A percentile compares a stretch with the other conserved stretches of the same genome.
These are phyloP conservation scores for Termitomyces sp. DNA, from an alignment of 768 basidiomycete genomes.

Conservation along the genomic window DNA sequence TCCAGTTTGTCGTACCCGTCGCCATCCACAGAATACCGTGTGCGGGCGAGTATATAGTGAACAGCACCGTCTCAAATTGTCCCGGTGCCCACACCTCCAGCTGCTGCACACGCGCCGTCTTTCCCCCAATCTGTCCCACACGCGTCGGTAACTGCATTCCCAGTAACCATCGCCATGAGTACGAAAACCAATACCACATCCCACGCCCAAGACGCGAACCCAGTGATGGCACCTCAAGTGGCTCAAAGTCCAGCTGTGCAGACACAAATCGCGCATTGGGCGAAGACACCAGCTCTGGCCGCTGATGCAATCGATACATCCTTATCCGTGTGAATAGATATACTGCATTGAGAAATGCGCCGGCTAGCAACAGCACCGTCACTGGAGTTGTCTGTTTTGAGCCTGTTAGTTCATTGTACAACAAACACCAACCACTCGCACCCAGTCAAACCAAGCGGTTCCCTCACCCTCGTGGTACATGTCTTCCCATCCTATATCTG, in stretches of 20 bases:
- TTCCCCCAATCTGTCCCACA: slow-evolving; percentile 30
- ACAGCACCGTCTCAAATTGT: slow-evolving; percentile 61
- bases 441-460: slow-evolving; percentile 78
- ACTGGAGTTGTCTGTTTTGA: slow-evolving; percentile 50
- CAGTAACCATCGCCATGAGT: slow-evolving; percentile 62
- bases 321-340: slow-evolving; percentile 68
- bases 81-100: slow-evolving; percentile 76
- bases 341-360: slow-evolving; percentile 53
- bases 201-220: slow-evolving; percentile 34
- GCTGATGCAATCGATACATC: slow-evolving; percentile 62
- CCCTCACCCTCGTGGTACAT: slow-evolving; percentile 64
- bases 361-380: slow-evolving; percentile 47
- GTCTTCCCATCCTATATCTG: slow-evolving; percentile 75
- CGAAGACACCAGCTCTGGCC: slow-evolving; percentile 61
- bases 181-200: slow-evolving; percentile 47
- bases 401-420: not conserved
- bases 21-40: slow-evolving; percentile 73
- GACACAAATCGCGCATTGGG: slow-evolving; percentile 64
- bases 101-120: slow-evolving; percentile 58
- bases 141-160: slow-evolving; percentile 46
- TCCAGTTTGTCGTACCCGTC: slow-evolving; percentile 69
- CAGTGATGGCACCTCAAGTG: slow-evolving; percentile 38
- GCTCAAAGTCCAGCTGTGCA: slow-evolving; percentile 42
- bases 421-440: slow-evolving; percentile 22
- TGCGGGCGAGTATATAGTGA: slow-evolving; percentile 74